phyloP scores from a whole-genome alignment of 345 rosid species.

The Pelargonium nanum region DNA sequence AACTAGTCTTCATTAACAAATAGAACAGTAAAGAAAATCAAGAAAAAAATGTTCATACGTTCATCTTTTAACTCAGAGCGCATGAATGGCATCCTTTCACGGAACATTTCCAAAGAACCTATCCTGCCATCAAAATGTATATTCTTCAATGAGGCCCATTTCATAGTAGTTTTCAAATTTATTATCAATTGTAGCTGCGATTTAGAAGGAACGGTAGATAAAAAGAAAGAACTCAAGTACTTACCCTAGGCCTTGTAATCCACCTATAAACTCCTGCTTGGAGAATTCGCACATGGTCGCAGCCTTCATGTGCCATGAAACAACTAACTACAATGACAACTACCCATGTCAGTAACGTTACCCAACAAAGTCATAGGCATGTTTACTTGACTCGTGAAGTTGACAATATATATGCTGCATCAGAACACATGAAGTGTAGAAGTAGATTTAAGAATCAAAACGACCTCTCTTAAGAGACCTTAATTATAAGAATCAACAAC shows the following conservation, averaged over 20 bases:
- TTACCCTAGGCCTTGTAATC: constrained; percentile 82
- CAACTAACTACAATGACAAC: constrained; percentile 55
- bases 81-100: constrained; percentile 69
- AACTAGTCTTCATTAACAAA: background rate
- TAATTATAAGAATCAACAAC: background rate
- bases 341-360: constrained; percentile 1
- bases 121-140: constrained; percentile 52
- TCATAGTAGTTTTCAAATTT: background rate
- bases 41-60: constrained; percentile 48
- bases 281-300: constrained; percentile 95
- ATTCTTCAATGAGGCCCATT: background rate
- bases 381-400: background rate
- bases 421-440: background rate
- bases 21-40: no score
- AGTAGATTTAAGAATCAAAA: background rate
- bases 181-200: background rate
- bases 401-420: background rate
- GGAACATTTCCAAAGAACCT: constrained; percentile 76
- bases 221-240: constrained; percentile 12
- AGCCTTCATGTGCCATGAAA: constrained; percentile 99
- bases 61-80: constrained; percentile 94
- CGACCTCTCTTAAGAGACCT: background rate
- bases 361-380: background rate
- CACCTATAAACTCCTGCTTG: constrained; percentile 74
- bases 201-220: constrained; percentile 1